Base-by-base conservation (phyloP, 805 yeast genomes). In the Ogataea methylovora region DNA sequence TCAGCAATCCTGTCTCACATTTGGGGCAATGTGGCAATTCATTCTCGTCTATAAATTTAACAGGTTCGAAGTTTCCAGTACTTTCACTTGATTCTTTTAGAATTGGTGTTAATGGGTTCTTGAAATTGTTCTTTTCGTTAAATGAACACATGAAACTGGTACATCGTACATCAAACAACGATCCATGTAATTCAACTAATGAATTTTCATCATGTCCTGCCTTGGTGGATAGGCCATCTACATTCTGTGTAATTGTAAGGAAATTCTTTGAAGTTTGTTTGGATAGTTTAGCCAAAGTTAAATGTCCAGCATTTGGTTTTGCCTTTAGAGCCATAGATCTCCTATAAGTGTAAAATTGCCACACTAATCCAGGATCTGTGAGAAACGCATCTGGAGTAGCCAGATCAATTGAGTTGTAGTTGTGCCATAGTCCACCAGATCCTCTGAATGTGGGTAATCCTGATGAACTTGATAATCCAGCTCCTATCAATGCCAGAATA, bases 341-440 rank as follows among this genome's bases (percentile, higher is more conserved):
- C 40, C 94, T 60, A 54, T 75, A 74, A 4, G 85, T 67, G 55
- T 87, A 86, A 48, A 83, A 86, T 51, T 84, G 90, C 96, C 96
- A 86, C 7, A 87, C 95, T 8, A 85, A 63, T 0, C 84, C 84
- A 0, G 96, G 95, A 51, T 86, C 88, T 14, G 65, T 63, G 39
- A 77, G 72, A 53, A 87, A 86, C 5, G 95, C 95, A 50, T 86
- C 95, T 1, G 94, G 95, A 0, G 95, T 86, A 7, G 95, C 95
- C 29, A 87, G 63, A 49, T 86, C 95, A 29, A 84, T 78, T 45
- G 87, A 76, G 34, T 80, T 80, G 58, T 74, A 81, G 40, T 75
- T 75, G 40, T 74, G 67, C 95, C 95, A 86, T 20, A 79, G 60
- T 0, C 92, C 90, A 33, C 78, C 77, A 1, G 78, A 56, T 8